Evolutionary conservation across 2,329 filamentous ascomycete genomes (phyloP), one percentile per base, ranked within the genome.

Genomic region (Neopestalotiopsis sp.): DNA sequence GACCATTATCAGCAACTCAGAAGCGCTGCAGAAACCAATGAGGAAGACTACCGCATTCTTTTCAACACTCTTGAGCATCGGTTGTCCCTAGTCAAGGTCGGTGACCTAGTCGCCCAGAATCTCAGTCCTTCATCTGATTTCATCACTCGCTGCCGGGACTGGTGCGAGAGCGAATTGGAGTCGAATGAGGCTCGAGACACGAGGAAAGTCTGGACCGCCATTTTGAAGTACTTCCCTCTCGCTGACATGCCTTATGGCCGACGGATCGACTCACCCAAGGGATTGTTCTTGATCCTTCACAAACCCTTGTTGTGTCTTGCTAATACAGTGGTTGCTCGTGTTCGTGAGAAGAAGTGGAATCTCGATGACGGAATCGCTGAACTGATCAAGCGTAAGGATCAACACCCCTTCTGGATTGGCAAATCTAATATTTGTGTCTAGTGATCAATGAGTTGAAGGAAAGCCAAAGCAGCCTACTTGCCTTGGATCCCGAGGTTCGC

Each of bases 11-110:
- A 61, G 14, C 9, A 61, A 3, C 38, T 64, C 14, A 45, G 14
- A 17, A 6, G 28, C 24, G 61, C n/a, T 49, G 70, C 75, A 12
- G 56, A 67, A 14, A 56, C 56, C 4, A 66, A 74, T 6, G 65
- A 71, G 1, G 38, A 69, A 2, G 67, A 73, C n/a, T 75, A 70
- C 5, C 75, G 74, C 32, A 75, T 76, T 65, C 70, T 77, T 2
- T 78, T 78, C 67, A 76, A 74, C 20, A 62, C 74, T 28, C 65
- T 78, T 28, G 77, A 78, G 64, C 74, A 78, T 59, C 77, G 76
- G 2, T 72, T 76, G 20, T 72, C 73, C 14, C 68, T 68, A 3
- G 71, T 73, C n/a, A 69, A 72, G 6, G 58, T 79, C 12, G 76
- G 70, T 9, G 76, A 79, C 57, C 61, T 70, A 40, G 67, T 72